Base-by-base conservation (phyloP, 176 grass and related monocot species). In the Musa acuminata region DNA sequence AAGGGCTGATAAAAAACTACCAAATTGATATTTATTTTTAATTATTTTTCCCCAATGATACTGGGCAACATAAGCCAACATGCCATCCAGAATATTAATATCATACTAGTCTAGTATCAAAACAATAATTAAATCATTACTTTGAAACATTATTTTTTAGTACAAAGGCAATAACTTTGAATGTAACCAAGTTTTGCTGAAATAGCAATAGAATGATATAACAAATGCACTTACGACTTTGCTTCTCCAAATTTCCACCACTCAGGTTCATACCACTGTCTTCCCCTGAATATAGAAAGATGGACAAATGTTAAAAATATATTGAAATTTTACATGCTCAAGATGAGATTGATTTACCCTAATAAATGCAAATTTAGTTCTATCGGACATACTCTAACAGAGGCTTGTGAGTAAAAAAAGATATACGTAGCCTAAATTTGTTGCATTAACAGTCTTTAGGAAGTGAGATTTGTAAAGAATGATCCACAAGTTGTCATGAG, bases 211-310 rank as follows among this genome's bases (percentile, higher is more conserved):
- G 20, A 24, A 12, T 24, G 49, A 79, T 67, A 35, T 9, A 72
- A 51, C n/a, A 1, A 11, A 78, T 76, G 79, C 82, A 82, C 89
- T 91, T 72, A 99, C 95, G 78, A 70, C 82, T 94, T 99, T 62
- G 88, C 78, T 78, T 99, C 95, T 82, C 95, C 95, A 84, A 99
- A 99, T 85, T 99, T 99, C 95, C 90, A 99, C 95, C 95, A 99
- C 64, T 99, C 95, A 64, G 95, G 95, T 81, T 99, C 95, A 68
- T 91, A 99, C 95, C 95, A 99, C 76, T 87, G 95, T 82, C 89
- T 89, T 17, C 83, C 88, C 84, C 95, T 94, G 82, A 52, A 88
- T 17, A 93, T 52, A 54, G 11, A 75, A 72, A 54, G 60, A 62
- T 23, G 8, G n/a, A 65, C 51, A 9, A 81, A 60, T 43, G 35